These are phyloP conservation scores for Candida xyloterini DNA, from an alignment of 805 yeast genomes.

Conservation along the genomic window DNA sequence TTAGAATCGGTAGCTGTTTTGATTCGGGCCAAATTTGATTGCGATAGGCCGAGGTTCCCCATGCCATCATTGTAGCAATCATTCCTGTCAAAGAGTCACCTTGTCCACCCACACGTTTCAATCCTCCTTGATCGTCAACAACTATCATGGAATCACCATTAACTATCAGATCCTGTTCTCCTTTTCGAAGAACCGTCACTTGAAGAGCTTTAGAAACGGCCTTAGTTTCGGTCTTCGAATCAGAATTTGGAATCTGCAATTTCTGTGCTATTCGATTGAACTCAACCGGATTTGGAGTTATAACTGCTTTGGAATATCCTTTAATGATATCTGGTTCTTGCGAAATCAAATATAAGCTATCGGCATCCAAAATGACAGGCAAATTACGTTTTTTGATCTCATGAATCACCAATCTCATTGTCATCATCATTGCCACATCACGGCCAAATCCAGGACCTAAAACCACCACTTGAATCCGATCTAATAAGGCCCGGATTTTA, in stretches of 20 bases:
- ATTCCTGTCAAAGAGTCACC: conserved; percentile 92
- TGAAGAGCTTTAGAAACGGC: conserved; percentile 49
- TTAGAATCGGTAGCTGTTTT: conserved; percentile 31
- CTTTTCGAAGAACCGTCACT: conserved; percentile 71
- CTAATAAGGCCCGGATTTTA: conserved; percentile 52
- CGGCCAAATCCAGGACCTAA: conserved; percentile 96
- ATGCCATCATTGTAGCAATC: conserved; percentile 76
- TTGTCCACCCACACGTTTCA: conserved; percentile 90
- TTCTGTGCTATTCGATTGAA: conserved; percentile 64
- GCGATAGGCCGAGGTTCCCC: conserved; percentile 68
- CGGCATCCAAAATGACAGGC: conserved; percentile 89
- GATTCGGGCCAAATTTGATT: conserved; percentile 54
- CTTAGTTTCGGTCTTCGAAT: conserved; percentile 23
- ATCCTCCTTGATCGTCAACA: conserved; percentile 57
- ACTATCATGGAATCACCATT: conserved; percentile 42
- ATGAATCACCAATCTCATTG: conserved; percentile 54
- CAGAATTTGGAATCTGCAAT: conserved; percentile 31
- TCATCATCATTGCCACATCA: conserved; percentile 61
- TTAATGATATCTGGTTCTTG: conserved; percentile 51
- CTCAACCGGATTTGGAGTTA: conserved; percentile 91
- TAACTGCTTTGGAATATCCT: conserved; percentile 56
- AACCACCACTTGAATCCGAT: conserved; percentile 74
- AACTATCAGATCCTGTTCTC: conserved; percentile 62
- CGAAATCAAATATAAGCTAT: conserved; percentile 70
- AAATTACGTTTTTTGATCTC: conserved; percentile 53